These are phyloP conservation scores for Penicillium brasilianum DNA, from an alignment of 2,329 filamentous ascomycete genomes.

Conservation along the genomic window DNA sequence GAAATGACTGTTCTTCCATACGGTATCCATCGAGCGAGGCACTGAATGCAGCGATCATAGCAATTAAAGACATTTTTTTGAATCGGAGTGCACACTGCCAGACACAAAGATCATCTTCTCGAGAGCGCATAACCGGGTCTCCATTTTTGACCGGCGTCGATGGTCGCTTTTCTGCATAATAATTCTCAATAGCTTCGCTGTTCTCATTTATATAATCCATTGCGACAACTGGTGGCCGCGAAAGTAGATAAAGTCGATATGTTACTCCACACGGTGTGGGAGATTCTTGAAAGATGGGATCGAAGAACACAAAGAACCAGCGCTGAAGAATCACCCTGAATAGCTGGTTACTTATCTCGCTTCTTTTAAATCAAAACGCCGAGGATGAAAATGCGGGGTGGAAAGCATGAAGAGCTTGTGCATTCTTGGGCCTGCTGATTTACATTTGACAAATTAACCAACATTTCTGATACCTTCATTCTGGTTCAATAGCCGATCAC, in stretches of 20 bases:
- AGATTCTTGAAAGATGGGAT: neutral
- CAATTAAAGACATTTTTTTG: slow-evolving; percentile 43
- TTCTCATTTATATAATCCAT: neutral
- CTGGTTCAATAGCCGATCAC: slow-evolving; percentile 1
- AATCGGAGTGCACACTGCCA: slow-evolving; percentile 45
- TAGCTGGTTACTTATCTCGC: neutral
- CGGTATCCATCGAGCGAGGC: slow-evolving; percentile 52
- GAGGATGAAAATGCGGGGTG: neutral
- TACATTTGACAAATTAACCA: neutral
- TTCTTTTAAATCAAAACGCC: neutral
- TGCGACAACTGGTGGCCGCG: neutral
- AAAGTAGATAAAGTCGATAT: neutral
- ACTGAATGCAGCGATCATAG: slow-evolving; percentile 50
- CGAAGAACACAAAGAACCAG: neutral
- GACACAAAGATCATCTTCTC: slow-evolving; percentile 45
- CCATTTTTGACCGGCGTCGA: neutral
- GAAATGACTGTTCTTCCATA: slow-evolving; percentile 20
- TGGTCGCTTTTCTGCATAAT: neutral
- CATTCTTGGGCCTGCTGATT: neutral
- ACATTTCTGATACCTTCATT: neutral
- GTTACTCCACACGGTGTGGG: neutral
- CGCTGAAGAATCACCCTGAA: neutral
- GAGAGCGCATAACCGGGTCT: slow-evolving; percentile 39
- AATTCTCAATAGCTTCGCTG: neutral
- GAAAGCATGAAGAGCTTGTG: neutral